These are phyloP conservation scores for Ogataea wickerhamii DNA, from an alignment of 805 yeast genomes.

Conservation along the genomic window DNA sequence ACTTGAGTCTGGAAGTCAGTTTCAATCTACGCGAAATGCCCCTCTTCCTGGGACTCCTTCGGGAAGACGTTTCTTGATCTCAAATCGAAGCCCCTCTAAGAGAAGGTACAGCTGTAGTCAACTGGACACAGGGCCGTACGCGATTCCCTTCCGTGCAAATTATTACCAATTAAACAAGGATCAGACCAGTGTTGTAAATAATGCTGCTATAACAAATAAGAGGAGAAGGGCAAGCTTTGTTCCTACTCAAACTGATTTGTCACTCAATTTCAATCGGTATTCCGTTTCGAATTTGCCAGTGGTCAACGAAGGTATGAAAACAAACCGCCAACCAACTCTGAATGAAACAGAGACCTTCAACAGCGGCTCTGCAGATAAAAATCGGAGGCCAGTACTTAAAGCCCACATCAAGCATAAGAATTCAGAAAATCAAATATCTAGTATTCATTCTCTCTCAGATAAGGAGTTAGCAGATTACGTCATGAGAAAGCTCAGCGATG, in stretches of 20 bases:
- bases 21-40: too few relatives aligned
- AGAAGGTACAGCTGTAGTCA: constrained; percentile 1
- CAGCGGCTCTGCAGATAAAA: too few relatives aligned
- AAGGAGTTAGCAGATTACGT: background rate
- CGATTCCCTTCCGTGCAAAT: too few relatives aligned
- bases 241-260: background rate
- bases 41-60: background rate
- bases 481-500: background rate
- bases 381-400: too few relatives aligned
- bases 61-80: background rate
- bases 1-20: background rate
- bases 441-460: background rate
- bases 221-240: background rate
- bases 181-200: too few relatives aligned
- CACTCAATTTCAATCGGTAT: background rate
- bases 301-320: too few relatives aligned
- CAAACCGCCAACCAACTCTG: too few relatives aligned
- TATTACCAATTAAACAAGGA: too few relatives aligned
- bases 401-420: too few relatives aligned
- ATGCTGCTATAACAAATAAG: too few relatives aligned
- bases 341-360: too few relatives aligned
- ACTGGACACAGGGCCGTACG: background rate
- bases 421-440: background rate
- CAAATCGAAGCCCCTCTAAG: background rate
- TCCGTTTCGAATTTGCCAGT: background rate